Percentiles rank a stretch among this genome's conserved stretches.
phyloP scores from a whole-genome alignment of 2,329 filamentous ascomycete genomes.

The Fulvia fulva region DNA sequence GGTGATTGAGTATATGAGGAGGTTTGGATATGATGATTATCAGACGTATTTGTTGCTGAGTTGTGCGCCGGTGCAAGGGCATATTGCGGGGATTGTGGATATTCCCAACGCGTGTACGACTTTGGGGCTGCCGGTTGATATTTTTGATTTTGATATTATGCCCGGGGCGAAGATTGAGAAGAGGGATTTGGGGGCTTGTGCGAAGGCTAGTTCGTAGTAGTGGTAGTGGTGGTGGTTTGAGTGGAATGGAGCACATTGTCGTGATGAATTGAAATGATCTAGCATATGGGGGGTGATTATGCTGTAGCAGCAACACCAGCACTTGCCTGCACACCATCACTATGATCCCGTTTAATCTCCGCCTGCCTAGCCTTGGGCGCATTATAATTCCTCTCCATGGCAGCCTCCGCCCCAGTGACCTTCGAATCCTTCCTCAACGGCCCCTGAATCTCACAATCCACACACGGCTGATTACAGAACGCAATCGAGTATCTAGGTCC shows the following conservation, averaged over 20 bases:
- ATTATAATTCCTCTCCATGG: conserved; percentile 55
- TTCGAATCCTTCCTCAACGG: conserved; percentile 59
- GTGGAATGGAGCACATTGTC: too few relatives aligned
- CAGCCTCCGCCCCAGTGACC: conserved; percentile 54
- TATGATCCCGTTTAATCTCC: too few relatives aligned
- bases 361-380: conserved; percentile 49
- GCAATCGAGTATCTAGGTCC: conserved; percentile 62
- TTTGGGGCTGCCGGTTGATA: conserved; percentile 82
- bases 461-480: conserved; percentile 62
- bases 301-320: neutral
- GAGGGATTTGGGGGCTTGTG: conserved; percentile 67
- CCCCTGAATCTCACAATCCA: conserved; percentile 57
- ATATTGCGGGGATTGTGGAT: conserved; percentile 69
- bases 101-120: conserved; percentile 91
- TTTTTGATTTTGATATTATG: conserved; percentile 89
- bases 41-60: conserved; percentile 83
- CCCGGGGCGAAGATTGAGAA: conserved; percentile 59
- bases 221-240: too few relatives aligned
- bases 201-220: conserved; percentile 50
- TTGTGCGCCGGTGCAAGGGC: conserved; percentile 81
- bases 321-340: too few relatives aligned
- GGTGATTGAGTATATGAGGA: conserved; percentile 49
- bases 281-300: neutral
- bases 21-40: conserved; percentile 62
- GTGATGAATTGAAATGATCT: too few relatives aligned